Evolutionary conservation across 2,329 filamentous ascomycete species (phyloP).

Genomic region (Ophiostoma populinum): DNA sequence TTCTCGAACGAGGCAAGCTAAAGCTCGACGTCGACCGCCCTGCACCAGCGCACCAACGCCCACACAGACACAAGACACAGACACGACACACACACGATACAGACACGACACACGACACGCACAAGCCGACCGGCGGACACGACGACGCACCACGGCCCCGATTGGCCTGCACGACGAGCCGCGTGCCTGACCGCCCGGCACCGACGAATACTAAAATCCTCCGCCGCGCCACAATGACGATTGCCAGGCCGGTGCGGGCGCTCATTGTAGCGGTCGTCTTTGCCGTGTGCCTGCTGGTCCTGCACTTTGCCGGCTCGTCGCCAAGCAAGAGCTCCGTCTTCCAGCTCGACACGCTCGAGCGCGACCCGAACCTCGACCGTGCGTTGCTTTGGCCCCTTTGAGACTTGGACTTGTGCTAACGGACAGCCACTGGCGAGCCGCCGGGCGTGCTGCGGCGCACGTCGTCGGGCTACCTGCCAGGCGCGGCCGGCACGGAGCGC

Average conservation of each 20-base stretch:
- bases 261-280: conserved; percentile 53
- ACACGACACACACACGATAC: no score
- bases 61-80: no score
- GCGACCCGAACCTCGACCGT: conserved; percentile 81
- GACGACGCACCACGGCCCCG: no score
- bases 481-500: conserved; percentile 58
- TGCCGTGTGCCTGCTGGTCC: conserved; percentile 57
- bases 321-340: conserved; percentile 22
- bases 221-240: conserved; percentile 48
- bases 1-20: no score
- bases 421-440: conserved; percentile 67
- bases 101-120: no score
- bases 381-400: conserved; percentile 20
- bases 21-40: no score
- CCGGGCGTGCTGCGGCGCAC: conserved; percentile 57
- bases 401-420: background rate
- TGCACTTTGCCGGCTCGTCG: conserved; percentile 50
- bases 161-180: no score
- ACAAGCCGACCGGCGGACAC: no score
- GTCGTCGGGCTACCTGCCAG: conserved; percentile 59
- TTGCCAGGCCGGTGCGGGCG: conserved; percentile 73
- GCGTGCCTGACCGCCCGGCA: no score
- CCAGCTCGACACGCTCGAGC: conserved; percentile 30
- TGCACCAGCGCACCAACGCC: no score
- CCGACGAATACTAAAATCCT: no score